Evolutionary conservation across 345 rosid species (phyloP), one percentile per base, ranked within the genome.

Genomic region (Aegle marmelos): DNA sequence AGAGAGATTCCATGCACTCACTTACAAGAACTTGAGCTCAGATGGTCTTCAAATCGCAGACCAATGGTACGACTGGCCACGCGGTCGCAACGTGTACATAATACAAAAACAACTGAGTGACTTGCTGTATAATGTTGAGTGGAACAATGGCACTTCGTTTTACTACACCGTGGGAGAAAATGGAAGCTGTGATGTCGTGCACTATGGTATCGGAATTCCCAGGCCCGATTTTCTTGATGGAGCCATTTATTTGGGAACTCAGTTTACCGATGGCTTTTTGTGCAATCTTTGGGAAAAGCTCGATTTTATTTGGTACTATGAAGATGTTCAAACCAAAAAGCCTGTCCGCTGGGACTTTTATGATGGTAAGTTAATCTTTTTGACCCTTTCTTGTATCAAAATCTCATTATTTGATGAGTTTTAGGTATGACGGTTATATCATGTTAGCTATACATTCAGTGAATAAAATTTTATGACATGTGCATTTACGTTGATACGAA

Each of bases 231-330:
- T 83, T 81, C 88, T 83, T 24, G 80, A 81, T 7, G 83, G 71
- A 34, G 82, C 88, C 9, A 13, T 45, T 34, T 86, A 83, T 72
- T 56, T 86, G 2, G 88, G 86, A 30, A 83, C 85, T 13, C 22
- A 28, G 31, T 53, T 71, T 11, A 62, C 77, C 17, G 88, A 86
- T 78, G 88, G 88, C 16, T 81, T 81, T 54, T 58, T 86, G 75
- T 81, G 86, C 50, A 74, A 83, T 68, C 82, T 68, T 24, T 86
- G 88, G 86, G 86, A 86, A 85, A 86, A 83, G 69, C 78, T 77
- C 13, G 86, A 86, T 62, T 79, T 79, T n/a, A 79, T 83, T 10
- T 77, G 85, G 83, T 83, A 83, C 69, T 83, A 77, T 24, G 88
- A 86, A 53, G 88, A 83, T 83, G 83, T 79, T 67, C 7, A 14